These are phyloP conservation scores for Alliaria petiolata DNA, from an alignment of 345 rosid species.

Conservation along the genomic window DNA sequence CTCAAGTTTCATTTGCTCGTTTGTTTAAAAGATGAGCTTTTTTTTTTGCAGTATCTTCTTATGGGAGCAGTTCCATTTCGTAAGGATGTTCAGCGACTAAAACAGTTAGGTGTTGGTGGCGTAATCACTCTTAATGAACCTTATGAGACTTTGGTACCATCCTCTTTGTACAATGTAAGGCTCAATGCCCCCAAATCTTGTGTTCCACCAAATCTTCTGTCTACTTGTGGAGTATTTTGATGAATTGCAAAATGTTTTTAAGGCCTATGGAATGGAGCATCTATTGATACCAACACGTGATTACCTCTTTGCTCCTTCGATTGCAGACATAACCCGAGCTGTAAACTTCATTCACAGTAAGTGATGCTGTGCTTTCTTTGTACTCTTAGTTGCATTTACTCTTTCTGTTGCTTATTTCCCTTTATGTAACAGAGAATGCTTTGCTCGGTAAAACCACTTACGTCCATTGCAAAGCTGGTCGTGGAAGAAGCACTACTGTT, in stretches of 20 bases:
- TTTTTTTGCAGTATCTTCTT: slow-evolving; percentile 47
- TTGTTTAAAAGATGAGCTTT: background rate
- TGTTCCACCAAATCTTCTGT: background rate
- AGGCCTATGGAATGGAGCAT: slow-evolving; percentile 82
- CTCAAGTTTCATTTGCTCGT: background rate
- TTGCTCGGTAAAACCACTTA: slow-evolving; percentile 62
- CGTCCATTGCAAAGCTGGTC: slow-evolving; percentile 95
- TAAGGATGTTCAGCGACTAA: slow-evolving; percentile 68
- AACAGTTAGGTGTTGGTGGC: slow-evolving; percentile 70
- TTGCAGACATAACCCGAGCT: slow-evolving; percentile 53
- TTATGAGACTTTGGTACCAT: slow-evolving; percentile 73
- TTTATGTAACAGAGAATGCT: slow-evolving; percentile 48
- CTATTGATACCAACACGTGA: slow-evolving; percentile 89
- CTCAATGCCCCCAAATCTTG: background rate
- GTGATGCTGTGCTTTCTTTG: slow-evolving; percentile 4
- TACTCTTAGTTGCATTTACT: background rate
- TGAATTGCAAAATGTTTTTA: slow-evolving; percentile 3
- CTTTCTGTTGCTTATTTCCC: background rate
- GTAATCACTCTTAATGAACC: slow-evolving; percentile 87
- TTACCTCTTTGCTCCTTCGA: slow-evolving; percentile 80
- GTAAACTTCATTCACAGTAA: slow-evolving; percentile 73
- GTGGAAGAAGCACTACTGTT: slow-evolving; percentile 89
- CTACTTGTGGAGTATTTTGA: too few species aligned
- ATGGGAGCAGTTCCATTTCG: slow-evolving; percentile 93
- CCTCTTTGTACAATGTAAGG: slow-evolving; percentile 64